Evolutionary conservation across 768 basidiomycete genomes (phyloP), one percentile per base, ranked within the genome.

Genomic region (Tricholoma terreum): DNA sequence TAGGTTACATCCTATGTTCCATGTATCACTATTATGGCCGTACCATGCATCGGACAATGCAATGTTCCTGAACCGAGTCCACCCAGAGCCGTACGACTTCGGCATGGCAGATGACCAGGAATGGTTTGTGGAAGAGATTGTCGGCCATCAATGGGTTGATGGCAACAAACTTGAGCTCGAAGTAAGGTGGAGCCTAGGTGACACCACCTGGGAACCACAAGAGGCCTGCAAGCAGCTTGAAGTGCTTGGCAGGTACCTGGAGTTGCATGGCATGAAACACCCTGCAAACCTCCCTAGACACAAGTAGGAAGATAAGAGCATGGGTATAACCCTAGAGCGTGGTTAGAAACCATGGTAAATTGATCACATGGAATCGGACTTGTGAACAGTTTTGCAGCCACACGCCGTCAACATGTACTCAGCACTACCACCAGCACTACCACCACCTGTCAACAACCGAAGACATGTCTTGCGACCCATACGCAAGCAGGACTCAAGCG

Each of bases 71-170:
- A 52, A 55, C 19, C 24, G 24, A 27, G 24, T 27, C 24, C 24
- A 27, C 0, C 58, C 61, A 6, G 64, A 68, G 21, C 68, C 69
- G 11, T 78, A 77, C 36, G 75, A 79, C 58, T 74, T 77, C 54
- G 72, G 77, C 0, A 57, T 53, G 0, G 54, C 57, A 1, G 63
- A 68, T 4, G 69, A 75, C 3, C 64, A 65, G 0, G 75, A 81
- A 60, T 76, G 67, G 66, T 58, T 70, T 8, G 72, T 80, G 5
- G 73, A 78, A 6, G 64, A 71, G 1, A 69, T 79, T 0, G 27
- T 68, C 1, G 64, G 58, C 1, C 68, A 73, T 54, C n/a, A 54
- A 15, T 67, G 67, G 58, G 49, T 30, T n/a, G 43, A 52, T 22
- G 50, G 52, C 1, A 56, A 52, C 0, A 43, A 50, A 11, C 3